Base-by-base conservation (phyloP, 352 stramenopile genomes). In the Globisporangium takayamanum region DNA sequence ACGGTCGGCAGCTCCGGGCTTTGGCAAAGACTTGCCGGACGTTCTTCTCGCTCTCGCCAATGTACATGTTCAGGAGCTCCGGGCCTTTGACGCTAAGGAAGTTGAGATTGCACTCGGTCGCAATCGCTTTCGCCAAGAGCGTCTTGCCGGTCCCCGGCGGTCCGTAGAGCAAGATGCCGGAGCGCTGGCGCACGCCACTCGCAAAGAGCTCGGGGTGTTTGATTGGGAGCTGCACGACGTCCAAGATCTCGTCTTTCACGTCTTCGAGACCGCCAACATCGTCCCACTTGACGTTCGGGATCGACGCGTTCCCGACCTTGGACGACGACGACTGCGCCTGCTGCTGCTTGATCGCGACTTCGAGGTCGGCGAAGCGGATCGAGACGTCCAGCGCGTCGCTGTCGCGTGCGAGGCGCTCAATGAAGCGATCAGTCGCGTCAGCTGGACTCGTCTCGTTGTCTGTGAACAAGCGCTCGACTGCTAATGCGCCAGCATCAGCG, bases 231-330 rank as follows among this genome's bases (percentile, higher is more conserved):
- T 92, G 85, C 47, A 94, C 85, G 15, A 94, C 80, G 54, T 94
- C 85, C 41, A 94, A 50, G 26, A 99, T 91, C 69, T 99, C 96
- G 44, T 94, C 79, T 69, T 99, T 99, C 5, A 99, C 97, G 36
- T 99, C 92, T 70, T 99, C 97, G 14, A 99, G 74, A 47, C 97
- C 98, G 62, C 97, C 98, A 55, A 99, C 96, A 69, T 99, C 97
- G 51, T 92, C 88, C 97, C 97, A 99, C 54, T 94, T 98, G 15
- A 99, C 92, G 64, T 99, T 97, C 10, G 98, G 97, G 60, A 94
- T 94, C 4, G 76, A 86, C 3, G 74, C 74, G 37, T 79, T 84
- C 39, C 81, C 74, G 37, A 86, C 76, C 45, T 82, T 87, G 5
- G 78, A 73, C 2, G 77, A 73, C 7, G 81, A 92, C 14, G 76